Evolutionary conservation across 495 filamentous ascomycete species (phyloP), one percentile per base, ranked within the genome.

Genomic region (Aspergillus leporis): DNA sequence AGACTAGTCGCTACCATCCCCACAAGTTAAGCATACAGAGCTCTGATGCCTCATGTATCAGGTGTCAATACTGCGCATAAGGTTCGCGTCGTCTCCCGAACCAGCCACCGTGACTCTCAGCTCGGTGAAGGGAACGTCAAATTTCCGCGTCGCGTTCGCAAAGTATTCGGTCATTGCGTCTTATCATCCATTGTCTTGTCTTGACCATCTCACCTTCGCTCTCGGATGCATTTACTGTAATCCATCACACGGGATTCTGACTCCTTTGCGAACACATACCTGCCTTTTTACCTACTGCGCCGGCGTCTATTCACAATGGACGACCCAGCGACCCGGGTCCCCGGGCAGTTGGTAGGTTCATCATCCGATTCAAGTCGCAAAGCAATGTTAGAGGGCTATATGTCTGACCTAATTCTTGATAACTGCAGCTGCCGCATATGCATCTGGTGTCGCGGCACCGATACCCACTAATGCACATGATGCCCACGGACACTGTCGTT

Each of bases 401-500:
- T 55, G 25, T 30, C 53, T 55, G 40, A 55, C 25, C 28, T 23
- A 22, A 3, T 21, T 30, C 10, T 46, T 41, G 25, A 55, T 46
- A 2, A 18, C 34, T 41, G 30, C 62, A 93, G 90, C 83, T 94
- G 67, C 87, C 87, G 13, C 92, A 97, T 73, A 86, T 96, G 65
- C 92, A 97, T 65, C 82, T 96, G 36, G 74, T 96, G 14, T 95
- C 91, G 51, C 85, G 85, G 23, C 85, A 87, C 65, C 80, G 84
- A 66, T 96, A 89, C 69, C 86, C 92, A 1, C 67, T 80, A 45
- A 83, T 87, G 70, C 83, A 84, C 30, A 75, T 80, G 60, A 75
- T 93, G 57, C 83, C 86, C 54, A 79, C 87, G 13, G 79, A 86
- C 23, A 86, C 90, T 55, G 86, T 90, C 8, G 84, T 90, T 41